Percentiles rank a stretch among this genome's conserved stretches.
Evolutionary conservation across 192 early-diverging fungal genomes (phyloP).

Genomic region (Geranomyces variabilis): DNA sequence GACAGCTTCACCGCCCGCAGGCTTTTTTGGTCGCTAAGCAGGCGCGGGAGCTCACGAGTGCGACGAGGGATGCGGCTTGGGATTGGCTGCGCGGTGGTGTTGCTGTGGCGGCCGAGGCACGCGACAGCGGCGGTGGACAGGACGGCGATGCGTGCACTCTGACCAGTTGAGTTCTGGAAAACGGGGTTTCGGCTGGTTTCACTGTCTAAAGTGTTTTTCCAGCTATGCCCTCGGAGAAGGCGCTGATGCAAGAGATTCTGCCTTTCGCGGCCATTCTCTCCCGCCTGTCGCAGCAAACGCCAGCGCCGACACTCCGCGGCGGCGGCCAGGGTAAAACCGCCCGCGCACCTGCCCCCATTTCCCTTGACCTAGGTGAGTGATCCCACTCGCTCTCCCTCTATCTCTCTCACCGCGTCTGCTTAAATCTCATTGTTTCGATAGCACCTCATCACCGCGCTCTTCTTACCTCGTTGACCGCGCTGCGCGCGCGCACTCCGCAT

Average conservation of each 20-base stretch:
- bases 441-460: not conserved
- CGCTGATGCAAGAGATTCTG: not conserved
- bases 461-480: not conserved
- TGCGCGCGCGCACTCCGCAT: not conserved
- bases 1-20: conserved; percentile 28
- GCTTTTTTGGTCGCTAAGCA: not conserved
- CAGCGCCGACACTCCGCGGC: not conserved
- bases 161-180: not conserved
- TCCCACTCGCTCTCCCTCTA: not conserved
- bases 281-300: not conserved
- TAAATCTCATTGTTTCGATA: not conserved
- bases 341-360: not conserved
- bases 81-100: conserved; percentile 1
- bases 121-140: not conserved
- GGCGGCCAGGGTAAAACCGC: not conserved
- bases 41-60: not conserved
- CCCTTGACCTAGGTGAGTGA: not conserved
- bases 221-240: not conserved
- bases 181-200: not conserved
- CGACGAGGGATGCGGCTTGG: not conserved
- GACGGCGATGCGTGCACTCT: not conserved
- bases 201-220: not conserved
- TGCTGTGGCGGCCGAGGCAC: not conserved
- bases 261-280: not conserved
- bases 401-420: no score